Conservation (phyloP, 768 basidiomycete species). For the Lentinula boryana region DNA sequence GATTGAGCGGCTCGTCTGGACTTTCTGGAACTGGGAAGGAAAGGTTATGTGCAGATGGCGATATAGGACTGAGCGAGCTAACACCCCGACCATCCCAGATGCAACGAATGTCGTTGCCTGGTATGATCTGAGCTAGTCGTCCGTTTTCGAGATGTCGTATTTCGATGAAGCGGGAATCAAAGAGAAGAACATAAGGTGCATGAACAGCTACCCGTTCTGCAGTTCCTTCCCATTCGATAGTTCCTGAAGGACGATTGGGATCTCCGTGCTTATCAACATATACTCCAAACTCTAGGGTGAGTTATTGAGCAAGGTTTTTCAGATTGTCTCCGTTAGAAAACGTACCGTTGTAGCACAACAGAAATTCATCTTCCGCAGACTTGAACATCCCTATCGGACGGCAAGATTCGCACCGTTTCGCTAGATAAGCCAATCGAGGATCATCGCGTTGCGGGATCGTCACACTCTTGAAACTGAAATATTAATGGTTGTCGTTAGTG, state of each 20-base stretch:
- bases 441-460: constrained; percentile 83
- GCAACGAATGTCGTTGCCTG: constrained; percentile 75
- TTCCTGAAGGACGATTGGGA: constrained; percentile 61
- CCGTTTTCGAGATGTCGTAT: constrained; percentile 80
- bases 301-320: neutral
- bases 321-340: neutral
- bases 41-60: constrained; percentile 10
- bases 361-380: constrained; percentile 76
- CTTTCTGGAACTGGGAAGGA: constrained; percentile 1
- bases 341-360: constrained; percentile 85
- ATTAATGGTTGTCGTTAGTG: constrained; percentile 9
- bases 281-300: constrained; percentile 71
- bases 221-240: constrained; percentile 93
- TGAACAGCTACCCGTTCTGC: constrained; percentile 88
- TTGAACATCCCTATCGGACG: constrained; percentile 89
- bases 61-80: constrained; percentile 35
- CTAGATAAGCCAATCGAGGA: constrained; percentile 56
- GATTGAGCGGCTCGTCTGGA: constrained; percentile 37
- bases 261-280: constrained; percentile 92
- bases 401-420: constrained; percentile 76
- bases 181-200: constrained; percentile 81
- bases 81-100: constrained; percentile 82
- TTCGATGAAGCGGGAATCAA: constrained; percentile 88
- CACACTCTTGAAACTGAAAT: constrained; percentile 70
- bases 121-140: constrained; percentile 75